phyloP scores from a whole-genome alignment of 805 yeast genomes.

The Cephaloascus fragrans region DNA sequence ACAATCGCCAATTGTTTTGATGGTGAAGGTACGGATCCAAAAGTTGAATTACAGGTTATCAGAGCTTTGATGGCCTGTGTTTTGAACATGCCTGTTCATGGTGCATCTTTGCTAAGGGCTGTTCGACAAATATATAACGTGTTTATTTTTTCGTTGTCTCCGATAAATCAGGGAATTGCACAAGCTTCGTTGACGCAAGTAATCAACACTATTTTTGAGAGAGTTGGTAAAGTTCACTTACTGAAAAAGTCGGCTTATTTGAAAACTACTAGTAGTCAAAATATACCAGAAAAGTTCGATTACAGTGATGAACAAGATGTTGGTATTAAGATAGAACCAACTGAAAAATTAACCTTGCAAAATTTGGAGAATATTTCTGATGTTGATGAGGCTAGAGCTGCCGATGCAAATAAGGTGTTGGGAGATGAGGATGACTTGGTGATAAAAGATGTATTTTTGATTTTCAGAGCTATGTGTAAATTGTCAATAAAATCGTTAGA shows the following conservation, averaged over 20 bases:
- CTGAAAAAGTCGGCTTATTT: not conserved
- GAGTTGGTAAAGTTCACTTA: conserved; percentile 23
- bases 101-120: conserved; percentile 79
- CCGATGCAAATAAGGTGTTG: conserved; percentile 31
- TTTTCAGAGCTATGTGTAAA: conserved; percentile 92
- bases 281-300: conserved; percentile 6
- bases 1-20: conserved; percentile 79
- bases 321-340: conserved; percentile 5
- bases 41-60: conserved; percentile 84
- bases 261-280: not conserved
- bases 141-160: conserved; percentile 72
- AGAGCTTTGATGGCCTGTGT: conserved; percentile 87
- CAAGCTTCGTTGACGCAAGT: conserved; percentile 93
- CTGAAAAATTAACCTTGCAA: conserved; percentile 42
- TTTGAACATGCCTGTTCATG: conserved; percentile 80
- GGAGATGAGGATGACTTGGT: conserved; percentile 56
- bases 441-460: conserved; percentile 84
- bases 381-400: conserved; percentile 45
- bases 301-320: conserved; percentile 17
- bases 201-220: conserved; percentile 75
- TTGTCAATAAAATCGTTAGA: conserved; percentile 81
- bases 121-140: conserved; percentile 90
- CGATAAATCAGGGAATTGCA: conserved; percentile 85
- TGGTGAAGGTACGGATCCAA: conserved; percentile 87
- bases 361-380: conserved; percentile 48